Percentiles rank a stretch among this genome's conserved stretches.
phyloP scores from a whole-genome alignment of 768 basidiomycete species.

The Panellus pusillus region DNA sequence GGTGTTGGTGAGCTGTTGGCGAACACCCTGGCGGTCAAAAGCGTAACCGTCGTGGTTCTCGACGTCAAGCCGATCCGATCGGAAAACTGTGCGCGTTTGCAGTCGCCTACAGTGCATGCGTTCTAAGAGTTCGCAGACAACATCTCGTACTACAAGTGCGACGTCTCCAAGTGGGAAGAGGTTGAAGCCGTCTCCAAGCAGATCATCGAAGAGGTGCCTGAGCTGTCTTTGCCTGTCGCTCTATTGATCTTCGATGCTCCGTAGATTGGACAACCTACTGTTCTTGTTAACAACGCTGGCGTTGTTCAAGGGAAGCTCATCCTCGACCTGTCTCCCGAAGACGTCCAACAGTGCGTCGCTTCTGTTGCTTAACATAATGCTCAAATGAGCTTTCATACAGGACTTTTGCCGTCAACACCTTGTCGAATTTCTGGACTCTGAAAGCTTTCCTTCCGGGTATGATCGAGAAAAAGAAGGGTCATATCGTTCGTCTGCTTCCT shows the following conservation, averaged over 20 bases:
- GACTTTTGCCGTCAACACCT: conserved; percentile 85
- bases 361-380: not conserved
- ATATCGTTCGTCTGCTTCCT: conserved; percentile 61
- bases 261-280: conserved; percentile 84
- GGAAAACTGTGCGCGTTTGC: conserved; percentile 61
- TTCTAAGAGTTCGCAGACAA: conserved; percentile 50
- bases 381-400: conserved; percentile 37
- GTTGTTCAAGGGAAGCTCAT: conserved; percentile 88
- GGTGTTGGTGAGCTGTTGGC: conserved; percentile 89
- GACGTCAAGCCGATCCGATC: conserved; percentile 78
- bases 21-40: conserved; percentile 80
- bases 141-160: conserved; percentile 85
- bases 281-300: conserved; percentile 94
- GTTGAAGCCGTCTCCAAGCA: conserved; percentile 73
- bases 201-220: conserved; percentile 73
- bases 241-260: not conserved
- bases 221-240: not conserved
- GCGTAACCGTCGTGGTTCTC: conserved; percentile 81
- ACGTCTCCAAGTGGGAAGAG: conserved; percentile 86
- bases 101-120: not conserved
- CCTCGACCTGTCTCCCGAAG: conserved; percentile 73
- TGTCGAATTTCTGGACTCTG: conserved; percentile 89
- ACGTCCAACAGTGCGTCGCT: conserved; percentile 69
- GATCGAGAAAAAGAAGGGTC: conserved; percentile 75
- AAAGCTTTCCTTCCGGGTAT: conserved; percentile 92